Base-by-base conservation (phyloP, 805 yeast genomes). In the Yarrowia yakushimensis region DNA sequence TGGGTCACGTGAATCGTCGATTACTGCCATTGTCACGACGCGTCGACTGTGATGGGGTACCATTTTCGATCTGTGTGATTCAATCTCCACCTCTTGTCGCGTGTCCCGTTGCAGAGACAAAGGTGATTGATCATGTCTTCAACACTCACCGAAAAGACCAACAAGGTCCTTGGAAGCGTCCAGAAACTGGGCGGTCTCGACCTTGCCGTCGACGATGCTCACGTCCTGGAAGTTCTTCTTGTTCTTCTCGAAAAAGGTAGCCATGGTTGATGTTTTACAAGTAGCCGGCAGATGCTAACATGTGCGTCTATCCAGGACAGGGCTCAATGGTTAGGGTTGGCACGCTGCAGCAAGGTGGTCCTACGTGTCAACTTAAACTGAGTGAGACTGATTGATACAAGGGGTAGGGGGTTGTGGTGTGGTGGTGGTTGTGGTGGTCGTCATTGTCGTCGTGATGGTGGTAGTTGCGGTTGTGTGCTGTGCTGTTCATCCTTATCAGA, bases 131-230 rank as follows among this genome's bases (percentile, higher is more conserved):
- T 4, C 46, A 23, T 30, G 25, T 12, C 27, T 22, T 10, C 30
- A 17, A 12, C 13, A 75, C 81, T 30, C 68, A 79, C 82, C 94
- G 73, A 90, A 91, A 66, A 91, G 79, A 73, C 87, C 85, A 69
- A 90, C 90, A 64, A 90, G 78, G 11, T 96, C 86, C 76, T 86
- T 94, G 18, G 94, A 79, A 13, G 97, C 97, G 71, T 85, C 90
- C 66, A 90, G 79, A 70, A 90, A 90, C 69, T 84, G 85, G 18
- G 85, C 76, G 17, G 97, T 90, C 69, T 86, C 78, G 71, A 90
- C 79, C 73, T 88, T 84, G 63, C 79, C 79, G 64, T 82, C 85
- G 23, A 74, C 78, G 66, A 88, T 79, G 28, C 88, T 82, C 60
- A 90, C 96, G 70, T 87, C 94, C 68, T 79, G 81, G 74, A 88